Base-by-base conservation (phyloP, 108 stramenopile genomes). In the Skeletonema tropicum region DNA sequence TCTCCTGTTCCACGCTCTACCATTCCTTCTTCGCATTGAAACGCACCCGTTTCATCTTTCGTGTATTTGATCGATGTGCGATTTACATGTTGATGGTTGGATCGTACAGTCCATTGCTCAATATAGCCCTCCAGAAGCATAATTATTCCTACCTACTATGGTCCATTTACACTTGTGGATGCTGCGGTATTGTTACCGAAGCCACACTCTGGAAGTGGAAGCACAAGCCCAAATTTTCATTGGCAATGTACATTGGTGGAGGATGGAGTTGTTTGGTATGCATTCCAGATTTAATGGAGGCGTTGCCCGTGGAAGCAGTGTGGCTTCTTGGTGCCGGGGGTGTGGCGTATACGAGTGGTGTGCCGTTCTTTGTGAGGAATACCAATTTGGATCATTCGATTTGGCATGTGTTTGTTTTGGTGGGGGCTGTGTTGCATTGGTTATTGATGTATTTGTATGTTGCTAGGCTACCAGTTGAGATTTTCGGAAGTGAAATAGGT, bases 61-160 rank as follows among this genome's bases (percentile, higher is more conserved):
- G 71, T 52, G 83, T 89, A 25, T 64, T 98, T 64, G 98, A 99
- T 84, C 94, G 97, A 70, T 87, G 92, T 58, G 96, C 96, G 33
- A 99, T 99, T 72, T 99, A 97, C 85, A 73, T 98, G 39, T 85
- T 99, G 25, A 98, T 99, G 75, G 97, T 97, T 13, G 97, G 98
- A 10, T 90, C 87, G 29, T 99, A 99, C 82, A 96, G 96, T 31
- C 98, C 98, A 8, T 94, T 98, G 71, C 57, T 97, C 11, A 80
- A 80, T 60, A 89, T 98, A 52, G 74, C 90, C 25, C 73, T 95
- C 59, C 85, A 77, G n/a, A 98, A 75, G 74, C 91, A 38, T 74
- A 68, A 15, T 36, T 80, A 3, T 85, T 66, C 59, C 14, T 64
- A 91, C 8, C 66, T 98, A 55, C 68, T 97, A 30, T 65, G 77